A percentile compares a stretch with the other conserved stretches of the same genome.
phyloP scores from a whole-genome alignment of 177 flowering plant species.

The Vitis hybrid region DNA sequence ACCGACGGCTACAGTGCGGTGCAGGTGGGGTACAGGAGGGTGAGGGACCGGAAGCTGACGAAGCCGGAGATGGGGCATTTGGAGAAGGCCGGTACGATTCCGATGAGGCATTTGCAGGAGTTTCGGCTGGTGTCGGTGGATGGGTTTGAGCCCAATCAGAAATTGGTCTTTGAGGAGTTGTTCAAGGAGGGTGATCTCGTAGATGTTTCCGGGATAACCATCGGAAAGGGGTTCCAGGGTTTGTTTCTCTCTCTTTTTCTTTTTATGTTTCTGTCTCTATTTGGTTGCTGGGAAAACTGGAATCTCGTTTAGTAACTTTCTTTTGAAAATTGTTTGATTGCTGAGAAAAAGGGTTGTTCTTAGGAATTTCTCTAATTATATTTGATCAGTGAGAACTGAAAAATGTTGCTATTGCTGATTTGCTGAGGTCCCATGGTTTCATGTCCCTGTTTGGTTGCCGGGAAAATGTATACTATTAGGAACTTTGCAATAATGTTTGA shows the following conservation, averaged over 20 bases:
- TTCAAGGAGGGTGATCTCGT: constrained; percentile 92
- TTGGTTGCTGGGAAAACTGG: background rate
- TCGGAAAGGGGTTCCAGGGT: constrained; percentile 99
- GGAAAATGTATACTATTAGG: no score
- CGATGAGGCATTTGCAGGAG: constrained; percentile 93
- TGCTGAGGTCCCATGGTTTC: no score
- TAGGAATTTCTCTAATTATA: no score
- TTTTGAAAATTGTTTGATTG: no score
- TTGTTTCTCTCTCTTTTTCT: background rate
- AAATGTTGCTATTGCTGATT: no score
- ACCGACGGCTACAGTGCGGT: constrained; percentile 93
- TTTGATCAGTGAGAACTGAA: no score
- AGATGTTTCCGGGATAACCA: constrained; percentile 88
- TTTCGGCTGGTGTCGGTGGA: constrained; percentile 66
- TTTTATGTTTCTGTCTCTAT: background rate
- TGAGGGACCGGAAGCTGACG: constrained; percentile 80
- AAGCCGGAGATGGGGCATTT: constrained; percentile 95
- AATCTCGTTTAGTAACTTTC: no score
- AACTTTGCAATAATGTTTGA: no score
- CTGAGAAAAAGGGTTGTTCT: no score
- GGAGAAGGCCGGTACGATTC: constrained; percentile 72
- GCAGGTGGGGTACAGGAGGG: constrained; percentile 86
- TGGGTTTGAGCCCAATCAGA: constrained; percentile 73
- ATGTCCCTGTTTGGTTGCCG: no score
- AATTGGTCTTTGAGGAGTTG: constrained; percentile 55